These are phyloP conservation scores for Rhodamnia argentea DNA, from an alignment of 345 rosid genomes.

Conservation along the genomic window DNA sequence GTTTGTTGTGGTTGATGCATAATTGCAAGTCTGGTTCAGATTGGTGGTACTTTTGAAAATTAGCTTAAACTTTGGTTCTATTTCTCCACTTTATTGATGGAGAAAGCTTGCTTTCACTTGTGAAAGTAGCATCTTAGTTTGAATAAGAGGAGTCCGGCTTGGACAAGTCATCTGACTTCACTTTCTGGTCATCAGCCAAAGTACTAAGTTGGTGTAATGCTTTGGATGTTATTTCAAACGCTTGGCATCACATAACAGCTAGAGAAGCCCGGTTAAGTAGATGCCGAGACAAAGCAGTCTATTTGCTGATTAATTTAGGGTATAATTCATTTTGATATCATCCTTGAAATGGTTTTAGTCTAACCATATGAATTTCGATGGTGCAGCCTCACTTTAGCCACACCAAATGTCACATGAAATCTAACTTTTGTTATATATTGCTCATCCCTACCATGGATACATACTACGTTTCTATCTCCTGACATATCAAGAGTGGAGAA, in stretches of 20 bases:
- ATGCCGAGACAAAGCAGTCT: not conserved
- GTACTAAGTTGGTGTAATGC: not conserved
- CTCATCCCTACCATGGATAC: not conserved
- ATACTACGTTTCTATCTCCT: not conserved
- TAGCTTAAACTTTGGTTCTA: not conserved
- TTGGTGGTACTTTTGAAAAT: not conserved
- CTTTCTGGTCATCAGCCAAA: not conserved
- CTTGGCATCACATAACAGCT: not conserved
- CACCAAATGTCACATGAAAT: not conserved
- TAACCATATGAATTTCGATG: not conserved
- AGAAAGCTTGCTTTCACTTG: not conserved
- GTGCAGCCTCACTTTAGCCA: not conserved
- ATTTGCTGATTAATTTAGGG: not conserved
- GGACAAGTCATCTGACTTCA: not conserved
- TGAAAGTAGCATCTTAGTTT: not conserved
- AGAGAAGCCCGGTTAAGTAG: not conserved
- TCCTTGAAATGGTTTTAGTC: not conserved
- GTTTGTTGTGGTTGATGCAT: not conserved
- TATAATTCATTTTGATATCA: not conserved
- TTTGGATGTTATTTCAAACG: not conserved
- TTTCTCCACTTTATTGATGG: not conserved
- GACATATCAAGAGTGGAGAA: not conserved
- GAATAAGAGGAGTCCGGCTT: not conserved
- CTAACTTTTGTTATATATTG: not conserved
- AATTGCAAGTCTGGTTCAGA: not conserved